Evolutionary conservation across 805 yeast species (phyloP), one percentile per base, ranked within the genome.

Genomic region (Schwanniomyces yamadae): DNA sequence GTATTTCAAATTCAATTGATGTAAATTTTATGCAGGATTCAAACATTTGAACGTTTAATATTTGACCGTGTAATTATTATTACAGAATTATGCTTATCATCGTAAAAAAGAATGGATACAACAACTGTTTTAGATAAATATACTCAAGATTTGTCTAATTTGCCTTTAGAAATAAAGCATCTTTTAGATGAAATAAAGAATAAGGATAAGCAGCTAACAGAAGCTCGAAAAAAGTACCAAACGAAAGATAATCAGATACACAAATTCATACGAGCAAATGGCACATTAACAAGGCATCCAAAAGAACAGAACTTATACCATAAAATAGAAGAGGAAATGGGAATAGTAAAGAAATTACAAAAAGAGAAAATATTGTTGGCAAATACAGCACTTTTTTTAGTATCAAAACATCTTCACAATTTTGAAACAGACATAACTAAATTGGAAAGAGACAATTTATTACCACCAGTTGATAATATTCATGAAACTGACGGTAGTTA

Each of bases 61-160:
- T n/a, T n/a, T n/a, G n/a, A n/a, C n/a, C n/a, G n/a, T n/a, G n/a
- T n/a, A n/a, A n/a, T n/a, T n/a, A n/a, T n/a, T n/a, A n/a, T n/a
- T n/a, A n/a, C n/a, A n/a, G n/a, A n/a, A n/a, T n/a, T n/a, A n/a
- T n/a, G n/a, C n/a, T n/a, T n/a, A n/a, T n/a, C n/a, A n/a, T n/a
- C n/a, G n/a, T n/a, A n/a, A n/a, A n/a, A n/a, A n/a, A n/a, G n/a
- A 10, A 87, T 87, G 95, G 98, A 90, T 62, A 90, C 97, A 3
- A 89, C 96, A n/a, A 77, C 93, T 1, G 71, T 69, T 10, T 54
- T 68, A 16, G 73, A 66, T 41, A 67, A 67, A 44, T 66, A 66
- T 40, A 67, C 73, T 2, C 82, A 77, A 54, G 83, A 78, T 46
- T 68, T 91, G 28, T 79, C 91, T 8, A 91, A 90, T 49, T 71